Evolutionary conservation across 2,329 filamentous ascomycete genomes (phyloP), one percentile per base, ranked within the genome.

Genomic region (Fusarium globosum): DNA sequence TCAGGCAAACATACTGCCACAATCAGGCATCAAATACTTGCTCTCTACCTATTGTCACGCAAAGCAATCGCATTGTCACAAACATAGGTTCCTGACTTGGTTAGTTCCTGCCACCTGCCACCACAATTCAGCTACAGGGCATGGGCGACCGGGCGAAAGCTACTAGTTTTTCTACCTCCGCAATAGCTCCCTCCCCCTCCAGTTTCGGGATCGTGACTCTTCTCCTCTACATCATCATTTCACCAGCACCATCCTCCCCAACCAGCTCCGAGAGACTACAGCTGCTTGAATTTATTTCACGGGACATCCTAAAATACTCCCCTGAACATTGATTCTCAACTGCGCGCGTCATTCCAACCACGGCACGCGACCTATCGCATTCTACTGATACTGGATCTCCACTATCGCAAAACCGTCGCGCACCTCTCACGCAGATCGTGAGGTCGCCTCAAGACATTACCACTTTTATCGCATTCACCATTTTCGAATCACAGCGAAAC

Each of bases 201-300:
- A 51, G 56, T 49, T 52, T 60, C 46, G 30, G 45, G 30, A 41
- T 53, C 26, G 43, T 20, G 38, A 64, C 73, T 70, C 63, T 65
- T 78, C 58, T 41, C 61, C 59, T 69, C 71, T 73, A 63, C 76
- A 77, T 76, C 76, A 78, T 74, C 76, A 69, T 64, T 61, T 46
- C 46, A 43, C 39, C 43, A 48, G 45, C 49, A 23, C n/a, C 57
- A 41, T 6, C 23, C 35, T 42, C 38, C 41, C 18, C n/a, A 53
- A 41, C 51, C 28, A 41, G 35, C 30, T 43, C 16, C 21, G 38
- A 55, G 36, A 41, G 28, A 45, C 46, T 39, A 43, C 18, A n/a
- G 38, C 39, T 41, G 45, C 39, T 41, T 39, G 33, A 7, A n/a
- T 26, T 35, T n/a, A 15, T 39, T 20, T 35, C 23, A 35, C 52